Evolutionary conservation across 2,329 filamentous ascomycete genomes (phyloP).

Genomic region (Talaromyces sp.): DNA sequence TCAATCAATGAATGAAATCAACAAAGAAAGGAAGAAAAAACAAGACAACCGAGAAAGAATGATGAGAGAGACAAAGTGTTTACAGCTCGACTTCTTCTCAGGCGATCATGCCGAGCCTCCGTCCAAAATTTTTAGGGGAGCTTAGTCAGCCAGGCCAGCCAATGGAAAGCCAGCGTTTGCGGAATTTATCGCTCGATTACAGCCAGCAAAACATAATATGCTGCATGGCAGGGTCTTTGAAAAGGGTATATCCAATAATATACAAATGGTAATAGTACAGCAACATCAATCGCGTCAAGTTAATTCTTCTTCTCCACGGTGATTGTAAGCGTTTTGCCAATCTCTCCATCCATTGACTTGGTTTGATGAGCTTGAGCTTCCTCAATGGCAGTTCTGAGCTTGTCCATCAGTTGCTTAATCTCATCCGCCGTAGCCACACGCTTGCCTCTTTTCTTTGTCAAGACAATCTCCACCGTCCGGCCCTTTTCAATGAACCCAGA

Average conservation of each 20-base stretch:
- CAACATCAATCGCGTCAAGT: background rate
- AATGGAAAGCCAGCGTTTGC: constrained; percentile 29
- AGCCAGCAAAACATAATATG: too few relatives aligned
- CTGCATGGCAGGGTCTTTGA: background rate
- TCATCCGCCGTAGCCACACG: constrained; percentile 58
- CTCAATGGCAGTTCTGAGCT: constrained; percentile 43
- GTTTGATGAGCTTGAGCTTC: constrained; percentile 40
- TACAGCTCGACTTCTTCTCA: constrained; percentile 16
- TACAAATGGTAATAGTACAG: background rate
- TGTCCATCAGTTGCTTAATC: constrained; percentile 53
- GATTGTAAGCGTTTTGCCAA: constrained; percentile 35
- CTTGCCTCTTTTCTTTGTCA: constrained; percentile 63
- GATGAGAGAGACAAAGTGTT: constrained; percentile 23
- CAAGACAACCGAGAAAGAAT: constrained; percentile 19
- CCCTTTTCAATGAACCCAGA: constrained; percentile 67
- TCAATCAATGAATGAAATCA: constrained; percentile 14
- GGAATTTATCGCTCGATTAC: constrained; percentile 21
- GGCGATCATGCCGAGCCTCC: constrained; percentile 22
- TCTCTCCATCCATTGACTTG: constrained; percentile 39
- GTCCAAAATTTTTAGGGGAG: constrained; percentile 30
- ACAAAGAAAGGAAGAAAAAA: constrained; percentile 12
- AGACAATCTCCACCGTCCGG: constrained; percentile 65
- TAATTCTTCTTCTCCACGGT: constrained; percentile 30
- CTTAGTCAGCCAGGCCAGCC: constrained; percentile 36
- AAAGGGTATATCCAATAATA: background rate